Percentiles rank a stretch among this genome's conserved stretches.
Conservation (phyloP, 768 basidiomycete species). For the Nevesoporus exiguus region DNA sequence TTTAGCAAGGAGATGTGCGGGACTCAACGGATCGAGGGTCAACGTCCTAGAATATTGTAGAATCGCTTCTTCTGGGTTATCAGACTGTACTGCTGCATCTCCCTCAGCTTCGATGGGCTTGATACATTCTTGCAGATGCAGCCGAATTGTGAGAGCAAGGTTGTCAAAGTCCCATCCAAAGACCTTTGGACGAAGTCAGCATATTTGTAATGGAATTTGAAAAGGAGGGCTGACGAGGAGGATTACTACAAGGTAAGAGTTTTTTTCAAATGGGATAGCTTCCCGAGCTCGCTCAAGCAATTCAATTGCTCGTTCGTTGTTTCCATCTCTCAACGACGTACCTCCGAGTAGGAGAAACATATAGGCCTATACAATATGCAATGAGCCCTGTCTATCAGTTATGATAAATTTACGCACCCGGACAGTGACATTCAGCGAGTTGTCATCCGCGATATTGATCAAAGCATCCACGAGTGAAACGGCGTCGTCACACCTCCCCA, state of each 20-base stretch:
- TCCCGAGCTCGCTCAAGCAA: not conserved
- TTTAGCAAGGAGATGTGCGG: conserved; percentile 3
- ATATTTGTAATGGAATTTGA: not conserved
- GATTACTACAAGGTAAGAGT: not conserved
- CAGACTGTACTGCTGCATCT: not conserved
- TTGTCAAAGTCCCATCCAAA: conserved; percentile 11
- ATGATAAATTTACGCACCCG: not conserved
- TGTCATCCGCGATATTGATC: not conserved
- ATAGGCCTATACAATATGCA: not conserved
- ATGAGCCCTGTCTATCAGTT: not conserved
- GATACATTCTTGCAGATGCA: not conserved
- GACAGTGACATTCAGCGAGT: not conserved
- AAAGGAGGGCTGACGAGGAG: not conserved
- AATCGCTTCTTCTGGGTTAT: not conserved
- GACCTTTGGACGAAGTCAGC: not conserved
- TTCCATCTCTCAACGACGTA: not conserved
- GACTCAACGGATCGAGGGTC: not conserved
- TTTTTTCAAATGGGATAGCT: not conserved
- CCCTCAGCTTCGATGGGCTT: not conserved
- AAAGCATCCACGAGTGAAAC: conserved; percentile 5
- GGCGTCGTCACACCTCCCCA: conserved; percentile 1
- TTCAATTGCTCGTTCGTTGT: not conserved
- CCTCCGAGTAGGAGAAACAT: not conserved
- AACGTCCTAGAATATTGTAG: conserved; percentile 4
- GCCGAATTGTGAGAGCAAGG: not conserved